Evolutionary conservation across 2,329 filamentous ascomycete species (phyloP), one percentile per base, ranked within the genome.

Genomic region (Tolypocladium endophyticum): DNA sequence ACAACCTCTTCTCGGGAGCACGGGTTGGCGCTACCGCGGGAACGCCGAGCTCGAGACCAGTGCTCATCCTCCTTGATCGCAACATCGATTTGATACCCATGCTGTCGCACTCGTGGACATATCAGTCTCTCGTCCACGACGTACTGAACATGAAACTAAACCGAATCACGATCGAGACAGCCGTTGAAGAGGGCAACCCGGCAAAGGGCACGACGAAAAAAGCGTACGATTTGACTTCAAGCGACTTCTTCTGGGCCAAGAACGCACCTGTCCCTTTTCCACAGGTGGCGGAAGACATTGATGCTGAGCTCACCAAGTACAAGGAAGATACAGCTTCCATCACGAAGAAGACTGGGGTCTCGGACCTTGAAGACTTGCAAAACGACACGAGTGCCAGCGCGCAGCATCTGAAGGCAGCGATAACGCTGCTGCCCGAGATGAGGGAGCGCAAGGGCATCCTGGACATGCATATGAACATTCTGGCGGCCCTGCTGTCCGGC

Each of bases 401-500:
- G 20, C 90, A 95, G 68, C 94, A 99, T 72, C 82, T 99, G 54
- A 99, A 97, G 75, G 91, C 92, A 4, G 95, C 93, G 16, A 96
- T 99, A 67, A 96, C 93, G 0, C 78, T 96, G 28, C 79, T 99
- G 18, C 95, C 94, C 0, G 93, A 97, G 72, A 80, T 99, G 65
- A 83, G 92, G 63, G 94, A 97, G 73, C 87, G 94, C 61, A 99
- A 99, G 72, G 87, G 87, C n/a, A 83, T 88, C 25, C 82, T 99
- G 6, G 94, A 97, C 71, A 97, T 97, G 89, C 94, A 99, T 73
- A 99, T 99, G 94, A 97, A 96, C 71, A 96, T 97, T 61, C 81
- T 95, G 4, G 93, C 92, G 1, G 90, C 90, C 1, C 72, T 87
- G 3, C 70, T 87, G 47, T 81, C 77, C 0, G 92, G 92, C 1